Base-by-base conservation (phyloP, 495 filamentous ascomycete species). In the Aspergillus diversus region DNA sequence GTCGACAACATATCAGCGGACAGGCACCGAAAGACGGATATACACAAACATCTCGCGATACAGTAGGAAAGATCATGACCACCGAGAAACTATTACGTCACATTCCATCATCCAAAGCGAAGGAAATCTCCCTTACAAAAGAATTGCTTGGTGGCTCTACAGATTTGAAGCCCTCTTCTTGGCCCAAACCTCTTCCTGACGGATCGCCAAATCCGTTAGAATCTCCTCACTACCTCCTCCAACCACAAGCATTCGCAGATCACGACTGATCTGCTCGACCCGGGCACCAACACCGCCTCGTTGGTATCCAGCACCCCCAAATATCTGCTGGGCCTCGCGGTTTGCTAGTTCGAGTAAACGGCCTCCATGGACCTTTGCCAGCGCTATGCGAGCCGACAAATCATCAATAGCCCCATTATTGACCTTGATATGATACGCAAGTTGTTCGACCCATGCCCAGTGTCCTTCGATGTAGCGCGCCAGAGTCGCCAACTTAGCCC, bases 381-480 rank as follows among this genome's bases (percentile, higher is more conserved):
- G 27, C 0, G 59, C 59, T 15, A 46, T 55, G 0, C 34, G 13
- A n/a, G 34, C 21, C 9, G 39, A 43, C 3, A 55, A 33, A 35
- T 37, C 52, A 1, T 37, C 52, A 2, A 55, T n/a, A 15, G 33
- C 59, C 37, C 34, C 51, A 16, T 54, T 46, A n/a, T 35, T 35
- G 35, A 39, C 37, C 27, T 59, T 47, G 32, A 59, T 51, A n/a
- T 59, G 46, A 31, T 49, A 59, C 57, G 46, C 57, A 3, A 59
- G 57, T 32, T 59, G 57, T n/a, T 59, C 57, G 1, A 59, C 15
- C 57, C 57, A 59, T 43, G 57, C 57, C 57, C 43, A 50, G 32
- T 50, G 57, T 9, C 42, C 42, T 43, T 59, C 57, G 1, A 59
- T 15, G 5, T 49, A 33, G 5, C 32, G 43, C 1, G 43, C 57